Conservation (phyloP, 1,284 basidiomycete genomes). For the Ganoderma lucidum region DNA sequence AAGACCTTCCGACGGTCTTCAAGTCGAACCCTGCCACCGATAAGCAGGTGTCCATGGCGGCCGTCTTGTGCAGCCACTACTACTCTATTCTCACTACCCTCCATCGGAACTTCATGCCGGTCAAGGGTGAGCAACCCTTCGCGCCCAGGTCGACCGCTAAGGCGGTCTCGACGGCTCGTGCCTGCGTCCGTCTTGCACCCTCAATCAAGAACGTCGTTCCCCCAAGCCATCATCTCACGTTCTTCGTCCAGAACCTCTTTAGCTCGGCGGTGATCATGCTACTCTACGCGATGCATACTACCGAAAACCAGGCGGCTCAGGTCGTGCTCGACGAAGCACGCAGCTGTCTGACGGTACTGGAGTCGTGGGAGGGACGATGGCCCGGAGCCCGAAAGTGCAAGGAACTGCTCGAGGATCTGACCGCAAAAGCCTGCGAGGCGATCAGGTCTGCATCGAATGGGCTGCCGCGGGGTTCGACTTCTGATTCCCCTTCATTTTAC, state of each 20-base stretch:
- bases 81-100: conserved; percentile 89
- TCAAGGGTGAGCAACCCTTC: conserved; percentile 71
- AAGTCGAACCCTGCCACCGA: conserved; percentile 76
- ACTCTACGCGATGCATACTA: conserved; percentile 86
- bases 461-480: conserved; percentile 30
- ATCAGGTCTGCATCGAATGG: conserved; percentile 48
- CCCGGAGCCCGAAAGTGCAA: conserved; percentile 89
- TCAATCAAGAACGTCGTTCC: conserved; percentile 88
- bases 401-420: conserved; percentile 75
- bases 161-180: conserved; percentile 80
- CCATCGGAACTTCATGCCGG: conserved; percentile 87
- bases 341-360: conserved; percentile 74
- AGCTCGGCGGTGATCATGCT: conserved; percentile 90
- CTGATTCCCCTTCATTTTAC: conserved; percentile 30
- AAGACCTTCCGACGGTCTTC: conserved; percentile 75
- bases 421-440: conserved; percentile 72
- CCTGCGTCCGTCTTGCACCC: conserved; percentile 85
- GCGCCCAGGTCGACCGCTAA: conserved; percentile 76
- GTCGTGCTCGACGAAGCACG: conserved; percentile 86
- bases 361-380: conserved; percentile 88
- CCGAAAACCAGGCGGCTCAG: conserved; percentile 70
- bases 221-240: conserved; percentile 87
- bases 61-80: conserved; percentile 90
- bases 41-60: conserved; percentile 84
- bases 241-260: conserved; percentile 92